Evolutionary conservation across 108 stramenopile genomes (phyloP), one percentile per base, ranked within the genome.

Genomic region (Parmales sp.): DNA sequence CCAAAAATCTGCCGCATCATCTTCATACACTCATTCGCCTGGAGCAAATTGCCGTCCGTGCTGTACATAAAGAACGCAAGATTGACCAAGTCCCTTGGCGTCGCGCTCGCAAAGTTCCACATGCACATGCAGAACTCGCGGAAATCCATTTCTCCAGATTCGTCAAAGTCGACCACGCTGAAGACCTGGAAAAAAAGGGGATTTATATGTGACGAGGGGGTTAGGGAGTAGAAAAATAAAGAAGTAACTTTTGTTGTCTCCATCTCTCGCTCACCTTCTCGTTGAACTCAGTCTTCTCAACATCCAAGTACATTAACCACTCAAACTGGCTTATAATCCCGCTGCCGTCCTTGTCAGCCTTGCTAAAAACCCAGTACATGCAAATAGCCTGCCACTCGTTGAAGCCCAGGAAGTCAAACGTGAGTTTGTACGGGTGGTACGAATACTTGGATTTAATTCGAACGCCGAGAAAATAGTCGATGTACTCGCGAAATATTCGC

Each of bases 261-360:
- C 11, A 13, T 43, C 16, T 8, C 11, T 43, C 11, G 19, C 46
- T 48, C 46, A 48, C 46, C 46, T 60, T 60, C 54, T 60, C 54
- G 28, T 60, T 60, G 28, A 60, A 60, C 54, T 60, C 54, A 3
- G 54, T 60, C 26, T 34, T 60, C 31, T 60, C 54, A 3, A 60
- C 54, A 29, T 60, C 54, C 54, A 60, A 60, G 36, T 60, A 60
- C 54, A 60, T 60, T 16, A 60, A 16, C 54, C 54, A 60, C 31
- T 60, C 54, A 16, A 60, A 34, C 7, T 16, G 7, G 16, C 36
- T 34, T 6, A 60, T 60, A 16, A 60, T 60, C 9, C 54, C 54
- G 36, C 54, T 60, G 31, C 54, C 54, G 0, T 60, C 54, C 28
- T 34, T 60, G 36, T 60, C 54, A 3, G 31, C 54, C 54, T 60